Percentiles rank a stretch among this genome's conserved stretches.
Conservation (phyloP, 495 filamentous ascomycete species). For the Cladorrhinum samala region DNA sequence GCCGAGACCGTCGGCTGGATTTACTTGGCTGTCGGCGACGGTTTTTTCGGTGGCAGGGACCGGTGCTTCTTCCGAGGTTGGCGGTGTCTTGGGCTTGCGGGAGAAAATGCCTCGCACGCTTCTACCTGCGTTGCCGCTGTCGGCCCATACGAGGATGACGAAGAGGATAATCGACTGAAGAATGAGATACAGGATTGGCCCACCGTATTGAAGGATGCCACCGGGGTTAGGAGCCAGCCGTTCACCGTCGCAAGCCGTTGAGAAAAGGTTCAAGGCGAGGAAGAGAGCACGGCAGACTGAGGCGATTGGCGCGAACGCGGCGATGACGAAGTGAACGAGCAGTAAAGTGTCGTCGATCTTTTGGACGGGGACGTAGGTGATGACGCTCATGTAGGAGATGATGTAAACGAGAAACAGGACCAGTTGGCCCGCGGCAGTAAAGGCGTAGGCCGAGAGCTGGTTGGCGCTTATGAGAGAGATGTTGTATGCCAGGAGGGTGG, state of each 20-base stretch:
- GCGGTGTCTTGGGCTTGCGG: not conserved
- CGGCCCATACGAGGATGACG: constrained; percentile 61
- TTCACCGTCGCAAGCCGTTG: constrained; percentile 58
- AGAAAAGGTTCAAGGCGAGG: constrained; percentile 71
- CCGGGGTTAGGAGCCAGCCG: constrained; percentile 60
- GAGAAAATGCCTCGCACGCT: constrained; percentile 38
- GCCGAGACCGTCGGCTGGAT: constrained; percentile 59
- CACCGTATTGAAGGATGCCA: constrained; percentile 65
- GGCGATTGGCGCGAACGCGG: constrained; percentile 60
- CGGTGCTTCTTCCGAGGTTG: constrained; percentile 5
- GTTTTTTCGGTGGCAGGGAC: too few relatives aligned
- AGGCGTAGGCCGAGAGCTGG: constrained; percentile 39
- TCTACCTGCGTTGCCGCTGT: constrained; percentile 54
- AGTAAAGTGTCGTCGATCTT: constrained; percentile 53
- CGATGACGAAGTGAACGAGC: constrained; percentile 62
- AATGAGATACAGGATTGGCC: constrained; percentile 71
- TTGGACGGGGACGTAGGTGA: constrained; percentile 59
- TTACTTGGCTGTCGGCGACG: constrained; percentile 37
- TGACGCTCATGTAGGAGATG: constrained; percentile 60
- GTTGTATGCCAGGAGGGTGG: constrained; percentile 64
- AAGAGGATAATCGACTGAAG: constrained; percentile 63
- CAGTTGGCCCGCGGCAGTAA: constrained; percentile 66
- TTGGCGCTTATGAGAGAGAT: constrained; percentile 55
- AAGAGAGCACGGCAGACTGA: constrained; percentile 65
- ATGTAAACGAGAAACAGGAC: constrained; percentile 74